phyloP scores from a whole-genome alignment of 1,284 basidiomycete species.

The Cerioporus squamosus region DNA sequence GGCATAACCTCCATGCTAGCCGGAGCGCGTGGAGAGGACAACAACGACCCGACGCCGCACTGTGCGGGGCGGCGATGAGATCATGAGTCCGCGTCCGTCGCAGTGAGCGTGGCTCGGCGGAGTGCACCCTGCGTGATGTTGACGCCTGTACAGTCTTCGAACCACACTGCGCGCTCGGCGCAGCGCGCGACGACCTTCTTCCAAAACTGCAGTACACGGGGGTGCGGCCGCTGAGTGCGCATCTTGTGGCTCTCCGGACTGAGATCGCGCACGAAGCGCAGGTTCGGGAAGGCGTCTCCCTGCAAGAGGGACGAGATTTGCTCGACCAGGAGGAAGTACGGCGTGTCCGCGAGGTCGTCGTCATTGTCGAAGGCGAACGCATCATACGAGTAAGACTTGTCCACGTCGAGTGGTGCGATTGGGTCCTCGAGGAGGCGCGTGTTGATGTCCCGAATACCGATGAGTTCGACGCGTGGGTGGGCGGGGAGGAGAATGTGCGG shows the following conservation, averaged over 20 bases:
- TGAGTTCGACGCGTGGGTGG: constrained; percentile 64
- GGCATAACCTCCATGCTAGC: not conserved
- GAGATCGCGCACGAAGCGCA: constrained; percentile 68
- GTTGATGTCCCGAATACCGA: constrained; percentile 74
- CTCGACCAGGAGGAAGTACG: constrained; percentile 68
- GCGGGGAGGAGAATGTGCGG: constrained; percentile 70
- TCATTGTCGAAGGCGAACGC: not conserved
- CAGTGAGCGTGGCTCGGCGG: constrained; percentile 26
- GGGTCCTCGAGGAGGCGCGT: constrained; percentile 54
- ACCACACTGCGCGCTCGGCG: constrained; percentile 51
- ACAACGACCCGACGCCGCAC: not conserved
- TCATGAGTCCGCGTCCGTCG: not conserved
- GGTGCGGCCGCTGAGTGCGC: constrained; percentile 33
- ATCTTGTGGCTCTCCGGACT: constrained; percentile 38
- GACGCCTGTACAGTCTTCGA: constrained; percentile 58
- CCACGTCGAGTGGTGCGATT: constrained; percentile 27
- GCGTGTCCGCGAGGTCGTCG: constrained; percentile 36
- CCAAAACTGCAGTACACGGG: constrained; percentile 54
- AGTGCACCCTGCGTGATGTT: constrained; percentile 38
- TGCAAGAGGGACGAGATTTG: constrained; percentile 66
- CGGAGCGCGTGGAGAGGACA: not conserved
- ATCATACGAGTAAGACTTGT: constrained; percentile 1
- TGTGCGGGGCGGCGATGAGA: not conserved
- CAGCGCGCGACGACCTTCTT: constrained; percentile 49
- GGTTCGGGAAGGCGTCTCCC: constrained; percentile 60